A percentile compares a stretch with the other conserved stretches of the same genome.
These are phyloP conservation scores for Zygosaccharomyces pseudobailii DNA, from an alignment of 1,139 yeast genomes.

Conservation along the genomic window DNA sequence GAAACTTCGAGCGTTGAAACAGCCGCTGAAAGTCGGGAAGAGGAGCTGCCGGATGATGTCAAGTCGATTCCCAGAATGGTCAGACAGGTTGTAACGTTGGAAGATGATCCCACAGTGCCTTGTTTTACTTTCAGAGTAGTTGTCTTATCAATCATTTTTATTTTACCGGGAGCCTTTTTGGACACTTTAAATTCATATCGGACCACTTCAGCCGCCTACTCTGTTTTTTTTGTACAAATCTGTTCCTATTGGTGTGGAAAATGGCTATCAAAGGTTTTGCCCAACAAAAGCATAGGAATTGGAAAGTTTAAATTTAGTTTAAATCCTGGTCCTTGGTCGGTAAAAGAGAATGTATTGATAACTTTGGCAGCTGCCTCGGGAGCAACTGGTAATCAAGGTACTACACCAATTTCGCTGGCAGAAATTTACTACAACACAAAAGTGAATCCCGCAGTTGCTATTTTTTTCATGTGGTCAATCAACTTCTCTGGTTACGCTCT, in stretches of 20 bases:
- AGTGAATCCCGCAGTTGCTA: constrained; percentile 35
- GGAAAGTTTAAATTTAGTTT: constrained; percentile 34
- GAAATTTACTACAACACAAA: constrained; percentile 38
- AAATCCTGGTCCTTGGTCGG: constrained; percentile 47
- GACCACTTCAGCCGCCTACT: constrained; percentile 45
- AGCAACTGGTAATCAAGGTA: constrained; percentile 40
- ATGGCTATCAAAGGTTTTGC: constrained; percentile 38
- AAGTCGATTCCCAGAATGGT: constrained; percentile 20
- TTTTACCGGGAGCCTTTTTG: constrained; percentile 42
- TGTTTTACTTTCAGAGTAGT: constrained; percentile 43
- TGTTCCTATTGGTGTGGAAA: constrained; percentile 43
- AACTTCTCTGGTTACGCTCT: constrained; percentile 46
- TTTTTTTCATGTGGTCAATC: constrained; percentile 43
- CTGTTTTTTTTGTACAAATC: constrained; percentile 45
- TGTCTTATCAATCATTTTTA: constrained; percentile 38
- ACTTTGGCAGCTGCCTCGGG: constrained; percentile 44
- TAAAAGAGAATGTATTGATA: constrained; percentile 34
- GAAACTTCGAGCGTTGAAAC: no score
- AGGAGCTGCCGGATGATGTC: no score
- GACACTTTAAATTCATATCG: constrained; percentile 46
- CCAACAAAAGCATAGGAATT: constrained; percentile 37
- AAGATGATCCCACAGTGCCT: constrained; percentile 38
- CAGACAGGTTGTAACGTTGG: constrained; percentile 33
- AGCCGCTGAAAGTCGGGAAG: no score
- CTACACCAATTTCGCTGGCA: constrained; percentile 42